Conservation (phyloP, 495 filamentous ascomycete genomes). For the Talaromyces thailandensis region DNA sequence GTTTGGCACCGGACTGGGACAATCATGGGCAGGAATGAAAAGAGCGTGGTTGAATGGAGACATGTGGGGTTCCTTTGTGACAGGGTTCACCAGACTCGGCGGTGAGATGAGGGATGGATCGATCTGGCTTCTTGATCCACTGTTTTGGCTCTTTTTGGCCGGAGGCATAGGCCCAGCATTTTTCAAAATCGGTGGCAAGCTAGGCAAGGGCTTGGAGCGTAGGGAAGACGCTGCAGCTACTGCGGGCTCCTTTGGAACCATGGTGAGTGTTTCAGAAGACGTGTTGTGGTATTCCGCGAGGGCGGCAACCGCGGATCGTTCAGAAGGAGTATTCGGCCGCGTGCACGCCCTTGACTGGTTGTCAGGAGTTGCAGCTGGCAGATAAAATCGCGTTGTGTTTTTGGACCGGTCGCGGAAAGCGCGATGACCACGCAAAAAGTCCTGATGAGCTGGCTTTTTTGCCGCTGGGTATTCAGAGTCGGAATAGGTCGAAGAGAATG, state of each 20-base stretch:
- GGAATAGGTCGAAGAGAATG: constrained; percentile 35
- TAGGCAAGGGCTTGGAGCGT: constrained; percentile 29
- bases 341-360: constrained; percentile 15
- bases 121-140: constrained; percentile 22
- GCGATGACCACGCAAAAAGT: constrained; percentile 14
- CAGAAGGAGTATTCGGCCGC: constrained; percentile 22
- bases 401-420: constrained; percentile 12
- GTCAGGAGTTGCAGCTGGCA: constrained; percentile 24
- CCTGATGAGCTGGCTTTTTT: constrained; percentile 21
- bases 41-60: constrained; percentile 37
- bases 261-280: constrained; percentile 26
- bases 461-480: constrained; percentile 20
- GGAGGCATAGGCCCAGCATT: constrained; percentile 10
- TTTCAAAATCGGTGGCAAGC: constrained; percentile 18
- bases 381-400: constrained; percentile 17
- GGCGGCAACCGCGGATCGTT: constrained; percentile 20
- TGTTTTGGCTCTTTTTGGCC: constrained; percentile 20
- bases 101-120: constrained; percentile 37
- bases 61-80: constrained; percentile 35
- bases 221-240: constrained; percentile 15
- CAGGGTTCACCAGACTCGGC: constrained; percentile 31
- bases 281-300: constrained; percentile 12
- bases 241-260: constrained; percentile 18
- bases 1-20: constrained; percentile 32
- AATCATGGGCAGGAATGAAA: constrained; percentile 37